A percentile compares a stretch with the other conserved stretches of the same genome.
These are phyloP conservation scores for Acer negundo DNA, from an alignment of 345 rosid genomes.

Conservation along the genomic window DNA sequence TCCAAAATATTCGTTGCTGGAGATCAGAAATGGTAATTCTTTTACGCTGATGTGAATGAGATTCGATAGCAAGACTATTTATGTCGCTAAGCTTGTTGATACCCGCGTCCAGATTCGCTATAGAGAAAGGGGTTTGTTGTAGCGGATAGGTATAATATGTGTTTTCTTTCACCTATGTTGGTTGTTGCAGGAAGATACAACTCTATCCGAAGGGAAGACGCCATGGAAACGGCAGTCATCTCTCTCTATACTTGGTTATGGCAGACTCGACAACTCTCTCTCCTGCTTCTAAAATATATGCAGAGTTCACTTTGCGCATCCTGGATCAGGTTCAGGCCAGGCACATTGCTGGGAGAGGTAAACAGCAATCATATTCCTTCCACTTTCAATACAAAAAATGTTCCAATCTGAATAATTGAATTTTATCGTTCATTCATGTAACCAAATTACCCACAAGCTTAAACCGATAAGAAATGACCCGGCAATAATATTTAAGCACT, in stretches of 20 bases:
- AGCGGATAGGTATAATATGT: too few relatives aligned
- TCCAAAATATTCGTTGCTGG: slow-evolving; percentile 31
- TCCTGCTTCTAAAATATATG: slow-evolving; percentile 31
- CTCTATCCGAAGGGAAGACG: slow-evolving; percentile 39
- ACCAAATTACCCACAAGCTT: too few relatives aligned
- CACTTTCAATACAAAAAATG: not conserved
- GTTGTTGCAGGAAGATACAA: too few relatives aligned
- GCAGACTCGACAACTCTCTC: slow-evolving; percentile 27
- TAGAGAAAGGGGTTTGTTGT: too few relatives aligned
- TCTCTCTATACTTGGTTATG: slow-evolving; percentile 36
- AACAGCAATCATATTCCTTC: slow-evolving; percentile 2
- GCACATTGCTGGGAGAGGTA: slow-evolving; percentile 37
- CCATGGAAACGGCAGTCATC: slow-evolving; percentile 20
- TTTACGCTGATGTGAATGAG: not conserved
- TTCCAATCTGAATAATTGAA: too few relatives aligned
- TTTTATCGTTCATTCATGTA: too few relatives aligned
- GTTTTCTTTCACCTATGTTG: too few relatives aligned
- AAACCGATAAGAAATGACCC: too few relatives aligned
- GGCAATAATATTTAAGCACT: too few relatives aligned
- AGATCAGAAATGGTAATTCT: slow-evolving; percentile 37
- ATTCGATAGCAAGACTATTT: not conserved
- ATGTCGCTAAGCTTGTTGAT: not conserved
- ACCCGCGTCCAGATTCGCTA: too few relatives aligned
- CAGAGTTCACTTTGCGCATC: slow-evolving; percentile 34
- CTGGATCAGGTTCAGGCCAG: slow-evolving; percentile 34